Evolutionary conservation across 176 grass and related monocot species (phyloP), one percentile per base, ranked within the genome.

Genomic region (Aegilops longissima): DNA sequence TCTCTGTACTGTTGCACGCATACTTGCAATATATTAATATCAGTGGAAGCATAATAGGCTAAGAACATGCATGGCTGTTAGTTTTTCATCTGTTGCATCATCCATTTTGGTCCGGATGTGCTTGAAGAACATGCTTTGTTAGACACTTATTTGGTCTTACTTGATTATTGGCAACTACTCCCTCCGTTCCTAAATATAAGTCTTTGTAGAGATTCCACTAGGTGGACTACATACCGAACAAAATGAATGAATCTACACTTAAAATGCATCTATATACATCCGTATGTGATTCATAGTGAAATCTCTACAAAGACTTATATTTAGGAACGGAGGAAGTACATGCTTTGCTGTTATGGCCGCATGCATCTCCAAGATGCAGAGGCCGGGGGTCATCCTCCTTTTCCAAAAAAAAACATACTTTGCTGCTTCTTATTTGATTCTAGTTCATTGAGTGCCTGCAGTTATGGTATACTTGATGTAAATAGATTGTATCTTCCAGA

Each of bases 371-470:
- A 1, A 27, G 27, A 27, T 27, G 27, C 27, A 27, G 27, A 27
- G 27, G 27, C 27, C 27, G 27, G 27, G 27, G 27, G 27, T 27
- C 27, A 27, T 27, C 27, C 27, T 27, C 27, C 27, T 27, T 27
- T 27, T 27, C 27, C 27, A 27, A 27, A 27, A 27, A 27, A 27
- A 27, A 27, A 59, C 20, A 59, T 59, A 39, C 17, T 58, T 13
- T 31, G 17, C 14, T 45, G 9, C 52, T 59, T 82, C 29, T 30
- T 75, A 31, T 84, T 84, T 74, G 35, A 83, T 62, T 74, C 35
- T 63, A 84, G 36, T 24, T 45, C 39, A 76, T 4, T 75, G 61
- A 56, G 17, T 44, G 16, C 58, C 17, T 71, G 23, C 6, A 14
- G 61, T 36, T 64, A 14, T 23, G 72, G 12, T 18, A 58, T 83